These are phyloP conservation scores for Nannochloropsis gaditana DNA, from an alignment of 108 stramenopile genomes.

Conservation along the genomic window DNA sequence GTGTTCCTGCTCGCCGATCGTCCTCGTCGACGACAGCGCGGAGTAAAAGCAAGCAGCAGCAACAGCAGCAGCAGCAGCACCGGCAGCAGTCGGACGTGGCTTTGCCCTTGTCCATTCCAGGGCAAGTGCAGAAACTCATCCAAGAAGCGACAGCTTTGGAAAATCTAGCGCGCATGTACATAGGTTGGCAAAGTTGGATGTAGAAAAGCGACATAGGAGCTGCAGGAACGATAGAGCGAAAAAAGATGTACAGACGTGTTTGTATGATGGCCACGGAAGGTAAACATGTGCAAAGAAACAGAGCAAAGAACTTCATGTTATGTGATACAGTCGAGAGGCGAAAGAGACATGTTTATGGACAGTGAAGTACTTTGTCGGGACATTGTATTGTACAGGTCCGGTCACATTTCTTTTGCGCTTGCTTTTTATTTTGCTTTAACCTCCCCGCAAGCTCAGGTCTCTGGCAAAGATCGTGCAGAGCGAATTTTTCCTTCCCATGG, in stretches of 20 bases:
- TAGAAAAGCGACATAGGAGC: neutral
- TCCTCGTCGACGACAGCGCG: neutral
- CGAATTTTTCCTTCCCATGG: too few relatives aligned
- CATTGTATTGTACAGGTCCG: too few relatives aligned
- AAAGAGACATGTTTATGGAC: too few relatives aligned
- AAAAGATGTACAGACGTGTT: neutral
- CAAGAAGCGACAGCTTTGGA: constrained; percentile 55
- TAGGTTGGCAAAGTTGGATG: constrained; percentile 58
- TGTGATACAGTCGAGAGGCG: too few relatives aligned
- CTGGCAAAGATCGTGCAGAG: too few relatives aligned
- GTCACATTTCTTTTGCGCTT: too few relatives aligned
- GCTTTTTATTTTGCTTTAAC: too few relatives aligned
- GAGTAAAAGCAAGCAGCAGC: neutral
- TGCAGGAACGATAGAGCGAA: neutral
- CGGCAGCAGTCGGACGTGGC: constrained; percentile 27
- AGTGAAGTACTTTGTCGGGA: too few relatives aligned
- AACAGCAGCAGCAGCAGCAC: constrained; percentile 23
- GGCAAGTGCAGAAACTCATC: constrained; percentile 61
- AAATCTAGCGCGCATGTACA: constrained; percentile 58
- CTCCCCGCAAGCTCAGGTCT: too few relatives aligned
- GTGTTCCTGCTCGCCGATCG: constrained; percentile 28
- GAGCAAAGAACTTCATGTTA: too few relatives aligned
- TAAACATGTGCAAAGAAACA: too few relatives aligned
- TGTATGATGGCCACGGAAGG: too few relatives aligned
- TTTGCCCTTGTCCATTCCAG: constrained; percentile 58